Percentiles rank a stretch among this genome's conserved stretches.
Evolutionary conservation across 768 basidiomycete genomes (phyloP).

Genomic region (Phallus indusiatus): DNA sequence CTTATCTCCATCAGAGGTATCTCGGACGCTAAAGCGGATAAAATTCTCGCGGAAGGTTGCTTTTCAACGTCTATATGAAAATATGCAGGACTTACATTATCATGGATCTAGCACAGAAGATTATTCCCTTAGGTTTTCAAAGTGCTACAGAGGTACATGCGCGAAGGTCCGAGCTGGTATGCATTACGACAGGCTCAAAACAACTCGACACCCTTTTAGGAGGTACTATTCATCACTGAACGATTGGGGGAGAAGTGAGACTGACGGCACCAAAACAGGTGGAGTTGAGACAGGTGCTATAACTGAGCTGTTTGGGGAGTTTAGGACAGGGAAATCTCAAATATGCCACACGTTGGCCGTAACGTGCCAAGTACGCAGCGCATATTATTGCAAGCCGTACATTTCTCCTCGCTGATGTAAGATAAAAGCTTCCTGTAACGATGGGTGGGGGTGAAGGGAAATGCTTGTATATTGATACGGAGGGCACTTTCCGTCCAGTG

Average conservation of each 20-base stretch:
- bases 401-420: neutral
- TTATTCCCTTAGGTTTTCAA: conserved; percentile 94
- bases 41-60: conserved; percentile 82
- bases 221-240: conserved; percentile 35
- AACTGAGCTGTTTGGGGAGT: conserved; percentile 97
- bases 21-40: conserved; percentile 94
- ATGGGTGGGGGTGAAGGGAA: conserved; percentile 99
- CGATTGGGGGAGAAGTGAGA: conserved; percentile 12
- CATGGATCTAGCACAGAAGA: conserved; percentile 65
- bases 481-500: conserved; percentile 96
- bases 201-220: conserved; percentile 93
- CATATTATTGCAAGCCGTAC: neutral
- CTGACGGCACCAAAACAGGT: conserved; percentile 34
- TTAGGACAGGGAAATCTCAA: conserved; percentile 96
- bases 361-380: conserved; percentile 64
- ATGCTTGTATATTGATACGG: conserved; percentile 97
- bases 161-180: conserved; percentile 86
- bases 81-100: neutral
- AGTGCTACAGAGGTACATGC: conserved; percentile 98
- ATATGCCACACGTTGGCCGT: conserved; percentile 97
- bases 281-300: conserved; percentile 98
- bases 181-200: conserved; percentile 94
- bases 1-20: conserved; percentile 91
- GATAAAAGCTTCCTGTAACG: conserved; percentile 61
- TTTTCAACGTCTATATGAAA: conserved; percentile 14